Evolutionary conservation across 768 basidiomycete genomes (phyloP), one percentile per base, ranked within the genome.

Genomic region (Amanita muscaria): DNA sequence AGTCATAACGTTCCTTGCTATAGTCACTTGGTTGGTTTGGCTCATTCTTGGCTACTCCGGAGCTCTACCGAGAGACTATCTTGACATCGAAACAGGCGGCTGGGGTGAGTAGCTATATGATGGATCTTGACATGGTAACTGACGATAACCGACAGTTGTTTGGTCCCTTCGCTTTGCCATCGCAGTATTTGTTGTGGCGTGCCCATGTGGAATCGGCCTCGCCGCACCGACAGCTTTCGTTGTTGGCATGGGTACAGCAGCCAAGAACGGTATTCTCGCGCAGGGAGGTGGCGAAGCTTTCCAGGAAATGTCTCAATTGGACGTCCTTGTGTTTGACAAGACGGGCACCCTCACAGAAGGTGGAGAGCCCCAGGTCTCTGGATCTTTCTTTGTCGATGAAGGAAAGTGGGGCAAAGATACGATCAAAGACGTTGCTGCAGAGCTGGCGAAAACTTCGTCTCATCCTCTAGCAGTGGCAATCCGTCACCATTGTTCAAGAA

Each of bases 241-340:
- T 3, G 88, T 92, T 4, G 89, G 89, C 3, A 77, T 80, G 4
- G 88, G 89, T 3, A 64, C 92, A 4, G 82, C 85, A 1, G 89
- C 89, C 2, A 79, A 80, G 55, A 64, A 69, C 34, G 89, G 89
- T 24, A 84, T 92, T 48, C 71, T 92, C 11, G 86, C 80, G 15
- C 78, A 78, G 21, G 88, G 89, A 16, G 89, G 89, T n/a, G 89
- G 89, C 6, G 84, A 89, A 60, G 88, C 89, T 0, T 91, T 90
- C 59, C 81, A 89, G 56, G 83, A 87, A 42, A 80, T 86, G 49
- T 80, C 83, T 0, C 75, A 80, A 49, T 67, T 89, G 24, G 80
- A 86, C 51, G 59, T 77, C 14, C 61, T 92, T 32, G 80, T 81
- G 2, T 88, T 91, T 49, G 89, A 92, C 63, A 92, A 92, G 63